Evolutionary conservation across 2,329 filamentous ascomycete genomes (phyloP), one percentile per base, ranked within the genome.

Genomic region (Xenoacremonium recifei): DNA sequence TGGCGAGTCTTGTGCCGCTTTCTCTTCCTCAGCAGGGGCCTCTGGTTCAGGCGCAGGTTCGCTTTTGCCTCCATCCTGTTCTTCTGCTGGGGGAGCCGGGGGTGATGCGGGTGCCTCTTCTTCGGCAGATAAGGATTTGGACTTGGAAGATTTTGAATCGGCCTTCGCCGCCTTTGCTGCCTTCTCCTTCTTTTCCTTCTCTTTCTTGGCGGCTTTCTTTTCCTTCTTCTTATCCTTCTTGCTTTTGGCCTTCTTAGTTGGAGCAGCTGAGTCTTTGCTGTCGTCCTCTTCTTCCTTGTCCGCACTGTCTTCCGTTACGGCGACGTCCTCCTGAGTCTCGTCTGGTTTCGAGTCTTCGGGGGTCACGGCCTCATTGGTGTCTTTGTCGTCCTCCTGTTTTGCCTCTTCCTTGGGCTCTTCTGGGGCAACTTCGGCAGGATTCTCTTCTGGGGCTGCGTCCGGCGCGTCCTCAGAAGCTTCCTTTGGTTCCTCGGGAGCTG

Each of bases 111-210:
- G 7, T n/a, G 15, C 16, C 7, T 20, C 17, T 9, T 18, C 17
- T 5, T 15, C 17, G 16, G 32, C 9, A 10, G 15, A 6, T 34
- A n/a, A 34, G 7, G 15, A 20, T 34, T 34, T n/a, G 9, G 19
- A 27, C 15, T 35, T 38, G 18, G 35, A 5, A 15, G 39, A 7
- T 27, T 33, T 21, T 9, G 21, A 4, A 5, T 37, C 40, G 33
- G 43, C 51, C 38, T 50, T 41, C 6, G 42, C 44, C 33, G 44
- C 17, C 16, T 46, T 39, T 16, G 40, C 32, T 12, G 39, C 21
- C 31, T 45, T 50, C 32, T 49, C 45, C 13, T 45, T 41, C 36
- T 39, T 77, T 70, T 90, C 89, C 63, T 83, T 84, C 35, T 78
- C 77, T 74, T 51, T 39, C 30, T 40, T 25, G 9, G 33, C 27